Evolutionary conservation across 257 asterid genomes (phyloP).

Genomic region (Mitragyna speciosa): DNA sequence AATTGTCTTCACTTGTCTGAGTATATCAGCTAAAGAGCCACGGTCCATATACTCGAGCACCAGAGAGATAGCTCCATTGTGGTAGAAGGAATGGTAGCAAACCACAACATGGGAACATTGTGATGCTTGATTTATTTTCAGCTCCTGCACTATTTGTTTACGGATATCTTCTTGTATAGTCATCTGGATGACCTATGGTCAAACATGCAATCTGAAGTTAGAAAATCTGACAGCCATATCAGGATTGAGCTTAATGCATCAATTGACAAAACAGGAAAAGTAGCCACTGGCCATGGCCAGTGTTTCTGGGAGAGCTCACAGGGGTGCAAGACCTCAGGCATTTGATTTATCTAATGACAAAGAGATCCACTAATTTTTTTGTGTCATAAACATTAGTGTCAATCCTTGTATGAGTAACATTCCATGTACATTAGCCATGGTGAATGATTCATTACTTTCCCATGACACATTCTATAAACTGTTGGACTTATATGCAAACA

Average conservation of each 20-base stretch:
- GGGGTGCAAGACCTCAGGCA: not conserved
- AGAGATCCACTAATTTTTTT: not conserved
- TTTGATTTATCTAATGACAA: not conserved
- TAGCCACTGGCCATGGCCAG: not conserved
- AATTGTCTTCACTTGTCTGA: constrained; percentile 75
- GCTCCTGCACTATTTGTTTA: constrained; percentile 97
- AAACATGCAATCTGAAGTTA: not conserved
- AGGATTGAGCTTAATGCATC: not conserved
- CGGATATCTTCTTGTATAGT: constrained; percentile 93
- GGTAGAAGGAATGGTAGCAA: constrained; percentile 97
- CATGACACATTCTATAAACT: not conserved
- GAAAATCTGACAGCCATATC: not conserved
- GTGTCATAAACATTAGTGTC: not conserved
- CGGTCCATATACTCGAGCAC: constrained; percentile 99
- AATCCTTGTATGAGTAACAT: not conserved
- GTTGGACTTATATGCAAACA: not conserved
- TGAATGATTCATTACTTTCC: not conserved
- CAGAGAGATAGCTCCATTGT: constrained; percentile 93
- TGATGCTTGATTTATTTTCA: constrained; percentile 90
- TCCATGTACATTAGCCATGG: not conserved
- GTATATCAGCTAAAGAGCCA: constrained; percentile 62
- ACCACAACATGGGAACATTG: constrained; percentile 87
- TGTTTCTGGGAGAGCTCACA: constrained; percentile 4
- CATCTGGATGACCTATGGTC: constrained; percentile 88
- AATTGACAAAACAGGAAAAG: not conserved